Conservation (phyloP, 805 yeast species). For the Starmerella potacharoeniae region DNA sequence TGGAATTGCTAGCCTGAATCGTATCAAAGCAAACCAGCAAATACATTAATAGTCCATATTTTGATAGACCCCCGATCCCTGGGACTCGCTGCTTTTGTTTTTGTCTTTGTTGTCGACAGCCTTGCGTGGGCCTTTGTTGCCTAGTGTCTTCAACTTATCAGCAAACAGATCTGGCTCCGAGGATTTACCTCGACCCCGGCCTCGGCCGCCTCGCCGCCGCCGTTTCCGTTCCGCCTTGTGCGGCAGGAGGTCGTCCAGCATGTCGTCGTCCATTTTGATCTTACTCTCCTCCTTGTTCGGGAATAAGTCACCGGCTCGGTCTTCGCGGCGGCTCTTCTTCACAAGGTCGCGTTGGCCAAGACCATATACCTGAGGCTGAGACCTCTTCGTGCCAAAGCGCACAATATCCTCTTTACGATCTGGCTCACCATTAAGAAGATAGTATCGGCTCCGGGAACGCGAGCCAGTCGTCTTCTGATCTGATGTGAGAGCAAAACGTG, state of each 20-base stretch:
- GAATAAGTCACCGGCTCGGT: slow-evolving; percentile 20
- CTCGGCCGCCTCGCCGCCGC: slow-evolving; percentile 4
- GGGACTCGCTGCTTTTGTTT: not conserved
- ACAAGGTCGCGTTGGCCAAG: slow-evolving; percentile 13
- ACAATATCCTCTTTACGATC: slow-evolving; percentile 28
- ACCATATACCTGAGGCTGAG: slow-evolving; percentile 23
- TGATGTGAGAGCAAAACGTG: slow-evolving; percentile 41
- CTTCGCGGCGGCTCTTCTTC: slow-evolving; percentile 4
- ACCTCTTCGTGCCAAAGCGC: slow-evolving; percentile 23
- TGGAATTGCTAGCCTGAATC: too few relatives aligned
- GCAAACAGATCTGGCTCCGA: slow-evolving; percentile 20
- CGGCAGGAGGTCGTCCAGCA: slow-evolving; percentile 32
- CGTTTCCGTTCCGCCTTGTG: slow-evolving; percentile 15
- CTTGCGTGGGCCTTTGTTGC: slow-evolving; percentile 1
- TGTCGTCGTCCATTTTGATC: slow-evolving; percentile 6
- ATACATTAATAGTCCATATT: slow-evolving; percentile 19
- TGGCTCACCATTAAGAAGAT: slow-evolving; percentile 63
- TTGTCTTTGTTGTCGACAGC: not conserved
- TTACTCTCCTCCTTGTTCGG: slow-evolving; percentile 19
- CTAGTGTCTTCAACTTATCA: slow-evolving; percentile 6
- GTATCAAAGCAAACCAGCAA: too few relatives aligned
- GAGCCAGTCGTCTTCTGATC: slow-evolving; percentile 53
- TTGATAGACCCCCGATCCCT: slow-evolving; percentile 11
- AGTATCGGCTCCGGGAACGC: slow-evolving; percentile 48
- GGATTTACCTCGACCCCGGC: slow-evolving; percentile 12